Evolutionary conservation across 345 rosid genomes (phyloP), one percentile per base, ranked within the genome.

Genomic region (Citropsis articulata): DNA sequence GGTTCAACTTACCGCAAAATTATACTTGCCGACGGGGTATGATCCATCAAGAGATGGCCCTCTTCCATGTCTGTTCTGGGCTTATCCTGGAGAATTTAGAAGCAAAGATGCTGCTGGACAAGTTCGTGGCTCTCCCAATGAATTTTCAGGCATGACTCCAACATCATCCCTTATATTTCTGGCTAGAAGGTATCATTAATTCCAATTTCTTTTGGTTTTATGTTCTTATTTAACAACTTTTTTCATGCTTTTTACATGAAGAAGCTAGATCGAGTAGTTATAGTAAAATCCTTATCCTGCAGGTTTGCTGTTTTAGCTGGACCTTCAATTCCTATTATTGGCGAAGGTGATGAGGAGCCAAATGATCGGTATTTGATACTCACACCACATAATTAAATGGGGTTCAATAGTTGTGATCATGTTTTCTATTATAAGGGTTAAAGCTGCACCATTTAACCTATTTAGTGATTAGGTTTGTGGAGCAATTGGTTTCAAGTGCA

Each of bases 51-150:
- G 89, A 80, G 99, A 92, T 36, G 98, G 95, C 35, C 95, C 95
- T 70, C 95, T 96, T 75, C 97, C 94, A 66, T 94, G 98, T 85
- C 81, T 96, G 66, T 85, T 94, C 64, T 96, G 99, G 99, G 94
- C 99, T 65, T 94, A 92, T 57, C 98, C 98, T 50, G 98, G 99
- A 79, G 99, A 96, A 86, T 96, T 96, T 81, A 96, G 92, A 84
- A 96, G 97, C 91, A 96, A 94, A 91, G 98, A 94, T 84, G 98
- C 99, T 83, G 99, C 99, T 61, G 87, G 99, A 72, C 99, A 96
- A 89, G 97, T 96, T 77, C 98, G 99, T 71, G 98, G 99, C 84
- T 96, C 99, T 83, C 98, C 99, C 80, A 96, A 94, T 90, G 95
- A 90, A 83, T 96, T 96, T 88, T 78, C 98, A 25, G 95, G 94